Base-by-base conservation (phyloP, 2,329 filamentous ascomycete genomes). In the Fusarium nelsonii region DNA sequence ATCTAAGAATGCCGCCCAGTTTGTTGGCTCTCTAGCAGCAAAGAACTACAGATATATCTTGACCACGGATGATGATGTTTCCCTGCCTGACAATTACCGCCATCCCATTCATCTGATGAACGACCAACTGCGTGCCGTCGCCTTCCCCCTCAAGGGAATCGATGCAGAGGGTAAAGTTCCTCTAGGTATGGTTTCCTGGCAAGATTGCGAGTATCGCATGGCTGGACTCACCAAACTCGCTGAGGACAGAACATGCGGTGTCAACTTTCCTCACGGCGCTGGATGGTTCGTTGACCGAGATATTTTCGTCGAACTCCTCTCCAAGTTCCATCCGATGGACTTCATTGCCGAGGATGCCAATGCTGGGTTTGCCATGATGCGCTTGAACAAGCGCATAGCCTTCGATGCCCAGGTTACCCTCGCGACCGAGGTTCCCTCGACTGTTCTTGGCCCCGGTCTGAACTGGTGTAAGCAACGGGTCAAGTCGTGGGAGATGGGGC, bases 391-490 rank as follows among this genome's bases (percentile, higher is more conserved):
- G 15, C 36, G 55, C 0, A 58, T 58, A 4, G 50, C 55, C 3
- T 58, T 58, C 4, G 55, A 58, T n/a, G 55, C 55, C 1, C 55
- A 56, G 4, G 55, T 58, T 3, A 58, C 55, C 0, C 55, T 58
- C 2, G 55, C 55, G 0, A 58, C 55, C 1, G 55, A 56, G 11
- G 55, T 58, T 3, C 55, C 55, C 2, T 20, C 55, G 0, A 56
- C 50, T n/a, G 57, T 69, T 2, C 43, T 69, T 10, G 66, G 66
- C 2, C 61, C 66, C 3, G 65, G 61, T 0, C 3, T 69, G n/a
- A 69, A 68, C 37, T 69, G 65, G 66, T 69, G 58, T 53, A 69
- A 69, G 28, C 66, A 69, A 37, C 45, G 66, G n/a, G 50, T 69
- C 52, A 65, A 58, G 52, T 69, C 66, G 3, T 69, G 66, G 66